phyloP scores from a whole-genome alignment of 495 filamentous ascomycete species.

The Amniculicola lignicola region DNA sequence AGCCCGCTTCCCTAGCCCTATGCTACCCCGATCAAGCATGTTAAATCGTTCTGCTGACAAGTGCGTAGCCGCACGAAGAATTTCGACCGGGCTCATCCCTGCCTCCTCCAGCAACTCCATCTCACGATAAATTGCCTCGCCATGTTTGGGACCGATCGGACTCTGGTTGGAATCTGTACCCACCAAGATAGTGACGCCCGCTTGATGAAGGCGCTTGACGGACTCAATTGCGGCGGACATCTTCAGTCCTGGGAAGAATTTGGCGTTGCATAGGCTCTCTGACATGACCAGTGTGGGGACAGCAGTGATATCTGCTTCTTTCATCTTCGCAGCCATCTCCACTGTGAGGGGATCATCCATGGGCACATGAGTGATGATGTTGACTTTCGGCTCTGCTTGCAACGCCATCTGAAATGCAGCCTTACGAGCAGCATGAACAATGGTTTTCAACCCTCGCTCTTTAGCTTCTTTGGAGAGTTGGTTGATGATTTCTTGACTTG shows the following conservation, averaged over 20 bases:
- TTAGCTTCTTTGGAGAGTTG: constrained; percentile 34
- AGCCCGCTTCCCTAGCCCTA: constrained; percentile 41
- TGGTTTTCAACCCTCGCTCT: constrained; percentile 29
- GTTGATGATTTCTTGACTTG: constrained; percentile 36
- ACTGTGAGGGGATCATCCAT: constrained; percentile 36
- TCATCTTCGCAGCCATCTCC: constrained; percentile 23
- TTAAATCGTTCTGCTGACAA: constrained; percentile 41
- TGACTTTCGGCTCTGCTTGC: constrained; percentile 24
- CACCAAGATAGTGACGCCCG: constrained; percentile 39
- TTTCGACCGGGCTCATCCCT: constrained; percentile 39
- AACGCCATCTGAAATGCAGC: constrained; percentile 32
- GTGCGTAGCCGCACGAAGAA: constrained; percentile 36
- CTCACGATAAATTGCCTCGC: constrained; percentile 34
- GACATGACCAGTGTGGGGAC: constrained; percentile 41
- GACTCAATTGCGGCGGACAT: constrained; percentile 34
- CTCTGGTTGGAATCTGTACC: constrained; percentile 41
- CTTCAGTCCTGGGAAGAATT: constrained; percentile 28
- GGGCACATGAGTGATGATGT: constrained; percentile 43
- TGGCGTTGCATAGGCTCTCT: constrained; percentile 27
- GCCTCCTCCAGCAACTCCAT: constrained; percentile 34
- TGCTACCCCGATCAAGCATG: constrained; percentile 41
- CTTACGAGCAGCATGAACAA: constrained; percentile 37
- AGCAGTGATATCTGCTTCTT: constrained; percentile 21
- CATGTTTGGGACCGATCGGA: constrained; percentile 29
- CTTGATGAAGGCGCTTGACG: constrained; percentile 34